These are phyloP conservation scores for Erigeron philadelphicus DNA, from an alignment of 140 eudicot species.

Conservation along the genomic window DNA sequence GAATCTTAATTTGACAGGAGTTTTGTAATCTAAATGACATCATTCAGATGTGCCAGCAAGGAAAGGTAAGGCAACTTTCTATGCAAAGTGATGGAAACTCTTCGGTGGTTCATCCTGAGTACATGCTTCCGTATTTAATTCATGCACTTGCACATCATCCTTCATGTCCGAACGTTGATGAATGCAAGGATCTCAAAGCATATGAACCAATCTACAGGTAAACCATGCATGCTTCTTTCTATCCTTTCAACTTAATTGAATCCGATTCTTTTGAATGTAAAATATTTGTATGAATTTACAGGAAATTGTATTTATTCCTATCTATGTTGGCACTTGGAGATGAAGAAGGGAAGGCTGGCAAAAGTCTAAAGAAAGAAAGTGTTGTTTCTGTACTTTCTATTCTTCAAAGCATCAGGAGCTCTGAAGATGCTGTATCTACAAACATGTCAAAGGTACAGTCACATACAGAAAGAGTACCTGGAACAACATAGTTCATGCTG, in stretches of 20 bases:
- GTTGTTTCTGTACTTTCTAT: conserved; percentile 46
- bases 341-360: conserved; percentile 60
- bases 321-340: conserved; percentile 71
- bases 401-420: conserved; percentile 54
- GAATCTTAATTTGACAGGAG: conserved; percentile 47
- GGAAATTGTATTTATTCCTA: conserved; percentile 61
- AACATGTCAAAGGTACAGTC: conserved; percentile 63
- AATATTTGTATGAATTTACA: conserved; percentile 24
- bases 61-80: conserved; percentile 50
- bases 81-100: conserved; percentile 56
- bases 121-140: conserved; percentile 66
- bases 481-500: background rate
- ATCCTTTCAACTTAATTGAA: background rate
- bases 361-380: conserved; percentile 49
- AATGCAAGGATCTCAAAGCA: conserved; percentile 72
- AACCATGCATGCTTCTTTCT: background rate
- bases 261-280: conserved; percentile 15
- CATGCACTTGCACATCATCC: conserved; percentile 92
- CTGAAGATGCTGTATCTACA: conserved; percentile 63
- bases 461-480: background rate
- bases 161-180: conserved; percentile 65
- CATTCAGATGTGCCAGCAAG: conserved; percentile 80
- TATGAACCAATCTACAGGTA: conserved; percentile 89
- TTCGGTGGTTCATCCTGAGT: conserved; percentile 47
- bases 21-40: conserved; percentile 57